Base-by-base conservation (phyloP, 1,139 yeast genomes). In the Chernovozyma aurita region DNA sequence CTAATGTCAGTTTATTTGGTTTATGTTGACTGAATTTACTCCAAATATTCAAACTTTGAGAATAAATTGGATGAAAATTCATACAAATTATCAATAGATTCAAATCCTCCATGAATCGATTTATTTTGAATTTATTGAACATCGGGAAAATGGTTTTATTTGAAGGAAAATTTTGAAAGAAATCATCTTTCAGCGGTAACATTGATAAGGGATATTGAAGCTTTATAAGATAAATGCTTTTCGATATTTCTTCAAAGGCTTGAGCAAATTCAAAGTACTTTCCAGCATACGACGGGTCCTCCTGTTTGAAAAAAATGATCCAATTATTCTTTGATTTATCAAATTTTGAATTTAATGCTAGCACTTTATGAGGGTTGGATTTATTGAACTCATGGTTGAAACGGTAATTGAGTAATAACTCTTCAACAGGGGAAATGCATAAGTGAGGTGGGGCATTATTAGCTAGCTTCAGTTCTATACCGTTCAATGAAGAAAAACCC, bases 81-180 rank as follows among this genome's bases (percentile, higher is more conserved):
- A 78, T 45, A 11, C 68, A 55, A 26, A 64, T 59, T 18, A 80
- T 55, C 35, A 76, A 65, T 7, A 65, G 46, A 41, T 78, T 80
- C 34, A 80, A 49, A 28, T 61, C 60, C 27, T 69, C 70, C 32
- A 78, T 63, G 24, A 76, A 53, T 28, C 76, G 64, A 42, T 79
- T 77, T 20, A 73, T 56, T 18, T 69, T 55, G 41, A 45, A 63
- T 47, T 59, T 70, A 42, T 54, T 59, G 44, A 57, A 65, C 40
- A 48, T 48, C 8, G 59, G 73, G 21, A 57, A 57, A 12, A 68
- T 52, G 17, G 56, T 52, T 15, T 46, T 50, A 3, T 51, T 52
- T 2, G 42, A 42, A 21, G 48, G 61, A 43, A 47, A 73, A 53
- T 57, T 74, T 32, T 50, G 52, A 71, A 65, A 73, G 36, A 72